Base-by-base conservation (phyloP, 371 early-diverging fungal species). In the Mortierella sp. region DNA sequence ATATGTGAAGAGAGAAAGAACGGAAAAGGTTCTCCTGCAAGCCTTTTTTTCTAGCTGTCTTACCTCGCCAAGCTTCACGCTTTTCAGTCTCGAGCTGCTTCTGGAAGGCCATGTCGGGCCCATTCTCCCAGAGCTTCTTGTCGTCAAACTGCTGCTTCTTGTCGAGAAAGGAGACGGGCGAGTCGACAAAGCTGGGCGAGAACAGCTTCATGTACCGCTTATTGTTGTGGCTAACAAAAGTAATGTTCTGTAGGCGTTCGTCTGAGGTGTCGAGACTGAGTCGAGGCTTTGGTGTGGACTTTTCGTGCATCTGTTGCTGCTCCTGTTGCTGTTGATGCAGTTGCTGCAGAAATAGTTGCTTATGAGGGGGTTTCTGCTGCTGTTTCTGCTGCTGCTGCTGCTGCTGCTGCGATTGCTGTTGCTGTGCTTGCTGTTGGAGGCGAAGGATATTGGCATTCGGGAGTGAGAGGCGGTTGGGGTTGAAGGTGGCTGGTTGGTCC, bases 101-200 rank as follows among this genome's bases (percentile, higher is more conserved):
- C 76, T 82, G 80, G 47, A 85, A 82, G 34, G 82, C 86, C 70
- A 73, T 80, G 19, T 85, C 77, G 7, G 86, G 86, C 4, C 86
- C 86, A n/a, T 85, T 82, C 76, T 85, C 86, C 86, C 86, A 85
- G 50, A 85, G 31, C 80, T 77, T 80, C 73, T 76, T 65, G 71
- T 85, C 86, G 3, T 81, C 82, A 48, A 26, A 38, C 72, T 75
- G 54, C 44, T 85, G 86, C 54, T 78, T 85, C 45, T 77, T 80
- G 58, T 79, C 68, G 45, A 85, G 58, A 52, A 70, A 85, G 54
- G 80, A 79, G 47, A 81, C 77, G 21, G 86, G 86, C 8, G 86
- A 85, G 9, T 85, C 86, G 13, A 85, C 86, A 13, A 85, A 78
- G n/a, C 70, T 77, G 0, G 86, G 86, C 0, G 86, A 85, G 60